Conservation (phyloP, 352 stramenopile genomes). For the Blastocystis sp. region DNA sequence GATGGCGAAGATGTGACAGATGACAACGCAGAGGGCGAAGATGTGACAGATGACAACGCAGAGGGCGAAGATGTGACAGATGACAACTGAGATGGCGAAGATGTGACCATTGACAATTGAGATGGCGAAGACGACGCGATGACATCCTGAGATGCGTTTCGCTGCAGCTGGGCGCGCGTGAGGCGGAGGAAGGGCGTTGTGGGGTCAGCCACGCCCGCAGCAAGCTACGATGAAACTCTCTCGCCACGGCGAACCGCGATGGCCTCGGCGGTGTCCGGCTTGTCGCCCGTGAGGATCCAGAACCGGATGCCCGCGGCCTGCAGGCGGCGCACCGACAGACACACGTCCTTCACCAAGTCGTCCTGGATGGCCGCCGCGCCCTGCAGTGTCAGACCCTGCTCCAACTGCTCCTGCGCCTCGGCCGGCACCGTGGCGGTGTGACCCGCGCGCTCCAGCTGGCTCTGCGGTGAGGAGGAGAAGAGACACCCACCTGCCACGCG, state of each 20-base stretch:
- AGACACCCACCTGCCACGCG: constrained; percentile 11
- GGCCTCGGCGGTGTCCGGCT: constrained; percentile 49
- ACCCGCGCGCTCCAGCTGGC: too few relatives aligned
- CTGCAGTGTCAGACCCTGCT: not conserved
- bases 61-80: too few relatives aligned
- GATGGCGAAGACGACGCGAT: too few relatives aligned
- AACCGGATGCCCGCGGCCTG: constrained; percentile 53
- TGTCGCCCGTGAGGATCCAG: constrained; percentile 68
- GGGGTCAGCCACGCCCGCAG: constrained; percentile 23
- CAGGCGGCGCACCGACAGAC: constrained; percentile 15
- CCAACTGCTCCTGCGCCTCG: constrained; percentile 1
- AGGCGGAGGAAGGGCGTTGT: constrained; percentile 1
- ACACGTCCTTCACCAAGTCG: constrained; percentile 46
- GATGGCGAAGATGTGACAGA: not conserved
- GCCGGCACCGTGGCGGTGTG: not conserved
- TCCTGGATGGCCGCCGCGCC: constrained; percentile 60
- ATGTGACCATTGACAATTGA: too few relatives aligned
- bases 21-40: not conserved
- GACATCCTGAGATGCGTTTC: too few relatives aligned
- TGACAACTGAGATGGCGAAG: too few relatives aligned
- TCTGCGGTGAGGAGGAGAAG: too few relatives aligned
- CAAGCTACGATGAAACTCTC: not conserved
- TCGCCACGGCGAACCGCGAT: not conserved
- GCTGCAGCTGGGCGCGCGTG: not conserved
- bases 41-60: not conserved